phyloP scores from a whole-genome alignment of 2,329 filamentous ascomycete genomes.

The Sclerotinia nivalis region DNA sequence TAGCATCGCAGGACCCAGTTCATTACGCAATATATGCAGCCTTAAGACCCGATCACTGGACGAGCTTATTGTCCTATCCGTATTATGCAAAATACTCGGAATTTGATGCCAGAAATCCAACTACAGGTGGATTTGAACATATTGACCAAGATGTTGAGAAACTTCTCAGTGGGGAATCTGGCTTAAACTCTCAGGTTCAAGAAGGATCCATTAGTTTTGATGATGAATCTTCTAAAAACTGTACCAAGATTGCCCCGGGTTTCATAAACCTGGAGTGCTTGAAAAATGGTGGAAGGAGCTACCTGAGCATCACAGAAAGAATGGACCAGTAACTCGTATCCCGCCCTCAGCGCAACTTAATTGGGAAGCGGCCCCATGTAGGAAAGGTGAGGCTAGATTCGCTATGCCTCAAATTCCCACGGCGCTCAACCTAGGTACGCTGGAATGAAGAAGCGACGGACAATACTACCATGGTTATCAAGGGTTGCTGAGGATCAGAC shows the following conservation, averaged over 20 bases:
- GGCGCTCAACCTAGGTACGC: background rate
- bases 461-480: slow-evolving; percentile 2
- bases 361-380: slow-evolving; percentile 1
- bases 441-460: background rate
- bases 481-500: background rate
- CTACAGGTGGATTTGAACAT: background rate
- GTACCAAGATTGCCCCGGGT: slow-evolving; percentile 8
- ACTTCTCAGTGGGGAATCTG: background rate
- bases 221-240: background rate
- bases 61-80: background rate
- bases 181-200: background rate
- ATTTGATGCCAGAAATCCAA: background rate
- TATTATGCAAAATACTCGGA: slow-evolving; percentile 4
- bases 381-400: background rate
- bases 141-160: background rate
- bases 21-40: background rate
- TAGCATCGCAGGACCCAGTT: slow-evolving; percentile 3
- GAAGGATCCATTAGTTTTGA: background rate
- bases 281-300: background rate
- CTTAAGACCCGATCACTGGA: slow-evolving; percentile 6
- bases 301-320: background rate
- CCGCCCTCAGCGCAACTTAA: background rate
- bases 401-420: slow-evolving; percentile 7
- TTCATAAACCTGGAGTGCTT: background rate
- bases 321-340: background rate